A percentile compares a stretch with the other conserved stretches of the same genome.
Conservation (phyloP, 805 yeast species). For the Saccharomyces jurei region DNA sequence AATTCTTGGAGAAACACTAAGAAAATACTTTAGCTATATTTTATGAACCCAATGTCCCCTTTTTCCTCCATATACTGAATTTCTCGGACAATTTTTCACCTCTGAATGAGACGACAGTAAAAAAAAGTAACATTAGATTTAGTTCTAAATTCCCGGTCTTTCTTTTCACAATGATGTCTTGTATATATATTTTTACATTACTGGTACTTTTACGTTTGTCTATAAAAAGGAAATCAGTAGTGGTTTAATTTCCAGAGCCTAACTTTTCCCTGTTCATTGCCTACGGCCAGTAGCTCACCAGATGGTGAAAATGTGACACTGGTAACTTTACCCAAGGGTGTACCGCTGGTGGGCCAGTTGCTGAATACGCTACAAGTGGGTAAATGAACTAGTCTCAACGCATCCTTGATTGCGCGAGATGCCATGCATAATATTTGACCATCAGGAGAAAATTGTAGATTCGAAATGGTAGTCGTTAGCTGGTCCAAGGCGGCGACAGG, state of each 20-base stretch:
- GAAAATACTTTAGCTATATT: neutral
- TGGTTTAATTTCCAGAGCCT: slow-evolving; percentile 86
- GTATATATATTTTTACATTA: neutral
- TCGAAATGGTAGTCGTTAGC: slow-evolving; percentile 70
- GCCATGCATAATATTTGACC: slow-evolving; percentile 86
- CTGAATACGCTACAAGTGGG: slow-evolving; percentile 80
- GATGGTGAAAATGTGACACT: slow-evolving; percentile 69
- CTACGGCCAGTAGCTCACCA: slow-evolving; percentile 77
- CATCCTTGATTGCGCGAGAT: slow-evolving; percentile 76
- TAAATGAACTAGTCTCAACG: slow-evolving; percentile 76
- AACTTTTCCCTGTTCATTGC: slow-evolving; percentile 84
- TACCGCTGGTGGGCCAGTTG: slow-evolving; percentile 96
- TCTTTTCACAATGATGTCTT: neutral
- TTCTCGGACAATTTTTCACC: neutral
- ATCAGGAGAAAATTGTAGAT: slow-evolving; percentile 68
- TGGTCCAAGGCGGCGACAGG: slow-evolving; percentile 68
- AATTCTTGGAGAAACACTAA: neutral
- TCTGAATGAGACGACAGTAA: neutral
- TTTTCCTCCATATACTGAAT: neutral
- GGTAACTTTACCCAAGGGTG: slow-evolving; percentile 94
- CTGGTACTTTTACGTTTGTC: neutral
- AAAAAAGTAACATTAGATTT: neutral
- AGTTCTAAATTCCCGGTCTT: neutral
- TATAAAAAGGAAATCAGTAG: slow-evolving; percentile 36
- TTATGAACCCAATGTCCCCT: neutral